phyloP scores from a whole-genome alignment of 768 basidiomycete species.

The Coprinopsis cinerea region DNA sequence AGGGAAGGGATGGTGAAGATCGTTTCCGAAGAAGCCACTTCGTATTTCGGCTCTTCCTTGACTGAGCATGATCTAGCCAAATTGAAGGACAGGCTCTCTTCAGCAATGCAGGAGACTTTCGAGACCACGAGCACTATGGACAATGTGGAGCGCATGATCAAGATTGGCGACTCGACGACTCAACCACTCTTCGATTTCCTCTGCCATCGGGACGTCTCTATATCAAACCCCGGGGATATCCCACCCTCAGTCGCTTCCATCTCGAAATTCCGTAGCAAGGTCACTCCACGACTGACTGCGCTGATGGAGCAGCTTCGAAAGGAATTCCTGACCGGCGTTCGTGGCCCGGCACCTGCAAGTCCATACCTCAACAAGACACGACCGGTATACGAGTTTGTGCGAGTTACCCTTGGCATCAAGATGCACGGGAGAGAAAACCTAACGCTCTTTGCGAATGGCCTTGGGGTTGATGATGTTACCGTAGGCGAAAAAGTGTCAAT shows the following conservation, averaged over 20 bases:
- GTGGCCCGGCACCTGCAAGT: conserved; percentile 64
- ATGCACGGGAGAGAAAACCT: conserved; percentile 81
- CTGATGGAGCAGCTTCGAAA: conserved; percentile 44
- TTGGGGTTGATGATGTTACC: conserved; percentile 61
- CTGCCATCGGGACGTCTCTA: conserved; percentile 30
- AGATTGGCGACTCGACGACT: conserved; percentile 58
- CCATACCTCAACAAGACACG: conserved; percentile 61
- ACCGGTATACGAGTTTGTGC: conserved; percentile 72
- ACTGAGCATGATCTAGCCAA: conserved; percentile 24
- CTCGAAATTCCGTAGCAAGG: conserved; percentile 46
- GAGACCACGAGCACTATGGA: conserved; percentile 73
- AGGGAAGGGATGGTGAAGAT: conserved; percentile 40
- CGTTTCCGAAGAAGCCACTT: conserved; percentile 42
- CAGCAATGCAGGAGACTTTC: conserved; percentile 44
- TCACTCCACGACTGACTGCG: conserved; percentile 42
- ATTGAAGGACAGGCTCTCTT: conserved; percentile 32
- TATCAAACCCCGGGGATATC: conserved; percentile 20
- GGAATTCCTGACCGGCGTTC: conserved; percentile 52
- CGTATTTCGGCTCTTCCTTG: conserved; percentile 38
- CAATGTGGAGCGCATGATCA: conserved; percentile 59
- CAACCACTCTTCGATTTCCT: conserved; percentile 62
- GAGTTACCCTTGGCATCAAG: conserved; percentile 61
- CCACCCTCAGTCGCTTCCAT: conserved; percentile 33
- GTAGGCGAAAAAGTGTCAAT: conserved; percentile 66
- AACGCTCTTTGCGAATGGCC: conserved; percentile 51